phyloP scores from a whole-genome alignment of 768 basidiomycete genomes.

The Lactarius indigo region DNA sequence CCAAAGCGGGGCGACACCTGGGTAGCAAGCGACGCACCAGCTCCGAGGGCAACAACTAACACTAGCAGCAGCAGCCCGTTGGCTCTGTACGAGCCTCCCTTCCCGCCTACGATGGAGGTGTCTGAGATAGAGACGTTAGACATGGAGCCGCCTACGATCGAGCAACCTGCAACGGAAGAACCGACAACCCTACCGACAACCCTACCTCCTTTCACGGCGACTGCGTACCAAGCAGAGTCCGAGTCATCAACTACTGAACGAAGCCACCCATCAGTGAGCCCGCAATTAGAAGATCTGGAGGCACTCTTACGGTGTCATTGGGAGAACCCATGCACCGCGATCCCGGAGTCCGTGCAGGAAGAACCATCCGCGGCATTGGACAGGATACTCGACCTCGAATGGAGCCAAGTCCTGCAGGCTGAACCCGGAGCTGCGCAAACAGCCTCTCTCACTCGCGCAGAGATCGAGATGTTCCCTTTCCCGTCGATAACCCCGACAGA shows the following conservation, averaged over 20 bases:
- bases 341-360: neutral
- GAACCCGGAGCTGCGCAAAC: neutral
- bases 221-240: neutral
- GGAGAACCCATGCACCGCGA: neutral
- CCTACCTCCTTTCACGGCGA: neutral
- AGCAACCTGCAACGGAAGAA: neutral
- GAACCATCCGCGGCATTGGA: neutral
- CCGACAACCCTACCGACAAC: neutral
- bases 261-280: neutral
- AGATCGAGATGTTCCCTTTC: neutral
- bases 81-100: neutral
- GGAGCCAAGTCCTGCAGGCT: neutral
- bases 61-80: neutral
- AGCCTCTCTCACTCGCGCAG: neutral
- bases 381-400: neutral
- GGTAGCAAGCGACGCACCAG: neutral
- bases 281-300: neutral
- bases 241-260: neutral
- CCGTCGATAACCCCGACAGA: neutral
- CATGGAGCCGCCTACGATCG: neutral
- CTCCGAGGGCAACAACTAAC: neutral
- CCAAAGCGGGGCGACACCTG: constrained; percentile 1
- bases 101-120: constrained; percentile 1
- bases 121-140: neutral
- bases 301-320: neutral